Conservation (phyloP, 2,329 filamentous ascomycete species). For the Paramyrothecium roridum region DNA sequence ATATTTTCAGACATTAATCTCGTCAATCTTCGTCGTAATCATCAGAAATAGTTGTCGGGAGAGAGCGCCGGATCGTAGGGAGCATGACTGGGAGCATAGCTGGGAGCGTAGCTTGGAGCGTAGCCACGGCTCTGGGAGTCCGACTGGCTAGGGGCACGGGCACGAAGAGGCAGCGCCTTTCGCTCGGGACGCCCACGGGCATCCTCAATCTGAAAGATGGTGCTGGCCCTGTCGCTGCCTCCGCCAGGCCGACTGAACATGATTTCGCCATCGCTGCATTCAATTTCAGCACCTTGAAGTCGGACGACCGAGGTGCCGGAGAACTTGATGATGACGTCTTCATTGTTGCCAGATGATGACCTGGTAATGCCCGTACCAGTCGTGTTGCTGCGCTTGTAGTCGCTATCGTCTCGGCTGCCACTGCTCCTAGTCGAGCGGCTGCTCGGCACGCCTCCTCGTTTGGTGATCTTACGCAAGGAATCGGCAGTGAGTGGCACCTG, state of each 20-base stretch:
- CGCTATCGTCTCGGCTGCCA: constrained; percentile 60
- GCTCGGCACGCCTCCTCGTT: constrained; percentile 42
- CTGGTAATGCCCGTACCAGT: constrained; percentile 52
- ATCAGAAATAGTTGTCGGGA: constrained; percentile 25
- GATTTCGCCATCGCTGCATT: constrained; percentile 57
- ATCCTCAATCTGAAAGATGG: constrained; percentile 47
- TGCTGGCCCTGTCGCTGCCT: constrained; percentile 50
- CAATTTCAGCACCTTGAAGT: constrained; percentile 55
- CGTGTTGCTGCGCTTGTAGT: constrained; percentile 58
- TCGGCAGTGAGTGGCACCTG: constrained; percentile 53
- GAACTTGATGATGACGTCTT: constrained; percentile 61
- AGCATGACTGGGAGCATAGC: constrained; percentile 25
- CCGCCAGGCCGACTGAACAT: constrained; percentile 41
- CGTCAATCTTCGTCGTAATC: constrained; percentile 23
- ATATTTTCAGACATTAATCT: constrained; percentile 21
- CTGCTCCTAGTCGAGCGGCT: constrained; percentile 58
- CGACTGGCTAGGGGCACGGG: constrained; percentile 47
- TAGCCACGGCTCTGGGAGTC: constrained; percentile 37
- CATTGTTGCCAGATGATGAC: constrained; percentile 46
- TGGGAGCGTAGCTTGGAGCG: constrained; percentile 18
- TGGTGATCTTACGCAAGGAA: constrained; percentile 47
- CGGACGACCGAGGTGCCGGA: constrained; percentile 53
- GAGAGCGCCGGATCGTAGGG: constrained; percentile 26
- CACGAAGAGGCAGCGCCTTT: constrained; percentile 37
- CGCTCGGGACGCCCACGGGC: constrained; percentile 40